Evolutionary conservation across 495 filamentous ascomycete genomes (phyloP).

Genomic region (Venustampulla echinocandica): DNA sequence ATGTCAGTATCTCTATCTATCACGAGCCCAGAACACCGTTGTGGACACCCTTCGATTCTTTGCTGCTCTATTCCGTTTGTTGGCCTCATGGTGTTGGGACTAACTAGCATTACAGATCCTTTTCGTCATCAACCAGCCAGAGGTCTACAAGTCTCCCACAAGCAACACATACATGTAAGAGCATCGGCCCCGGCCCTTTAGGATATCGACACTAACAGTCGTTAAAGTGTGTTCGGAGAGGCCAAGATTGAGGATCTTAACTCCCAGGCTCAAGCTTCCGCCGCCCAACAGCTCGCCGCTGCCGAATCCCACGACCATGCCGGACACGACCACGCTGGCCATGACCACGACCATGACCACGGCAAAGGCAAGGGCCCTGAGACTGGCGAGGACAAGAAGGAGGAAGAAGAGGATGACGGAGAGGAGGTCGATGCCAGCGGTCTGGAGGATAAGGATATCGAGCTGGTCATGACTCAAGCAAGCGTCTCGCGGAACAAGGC

Average conservation of each 20-base stretch:
- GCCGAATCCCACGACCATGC: slow-evolving; percentile 51
- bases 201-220: slow-evolving; percentile 9
- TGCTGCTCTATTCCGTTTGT: too few species aligned
- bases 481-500: slow-evolving; percentile 95
- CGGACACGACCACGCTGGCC: slow-evolving; percentile 56
- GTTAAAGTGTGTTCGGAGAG: slow-evolving; percentile 90
- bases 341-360: slow-evolving; percentile 45
- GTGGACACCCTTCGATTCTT: too few species aligned
- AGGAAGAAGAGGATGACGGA: slow-evolving; percentile 85
- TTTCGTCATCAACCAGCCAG: slow-evolving; percentile 98
- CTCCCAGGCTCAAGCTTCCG: slow-evolving; percentile 89
- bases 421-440: slow-evolving; percentile 91
- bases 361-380: slow-evolving; percentile 72
- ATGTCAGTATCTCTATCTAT: slow-evolving; percentile 70
- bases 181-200: not conserved
- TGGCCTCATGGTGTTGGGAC: too few species aligned
- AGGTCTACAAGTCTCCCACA: slow-evolving; percentile 96
- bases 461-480: slow-evolving; percentile 97
- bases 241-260: slow-evolving; percentile 99
- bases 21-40: too few species aligned
- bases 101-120: slow-evolving; percentile 63
- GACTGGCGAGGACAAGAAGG: slow-evolving; percentile 64
- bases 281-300: slow-evolving; percentile 81
- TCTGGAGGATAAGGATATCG: slow-evolving; percentile 97
- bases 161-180: slow-evolving; percentile 99